Conservation (phyloP, 2,329 filamentous ascomycete genomes). For the Eutypella sp. region DNA sequence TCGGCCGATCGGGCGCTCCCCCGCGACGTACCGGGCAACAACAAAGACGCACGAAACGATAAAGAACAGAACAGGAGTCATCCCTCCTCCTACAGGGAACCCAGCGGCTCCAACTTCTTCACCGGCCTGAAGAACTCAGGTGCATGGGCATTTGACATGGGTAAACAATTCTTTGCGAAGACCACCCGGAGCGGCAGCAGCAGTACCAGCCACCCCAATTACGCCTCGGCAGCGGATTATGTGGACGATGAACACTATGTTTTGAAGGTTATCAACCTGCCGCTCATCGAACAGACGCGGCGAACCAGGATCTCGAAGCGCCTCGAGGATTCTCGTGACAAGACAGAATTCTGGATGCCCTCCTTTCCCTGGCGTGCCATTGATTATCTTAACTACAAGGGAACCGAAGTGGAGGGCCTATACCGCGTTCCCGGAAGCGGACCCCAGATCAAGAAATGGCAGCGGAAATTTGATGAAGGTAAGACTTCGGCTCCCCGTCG, state of each 20-base stretch:
- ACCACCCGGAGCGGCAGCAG: conserved; percentile 67
- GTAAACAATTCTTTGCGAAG: conserved; percentile 80
- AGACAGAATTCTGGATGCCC: conserved; percentile 99
- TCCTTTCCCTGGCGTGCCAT: conserved; percentile 93
- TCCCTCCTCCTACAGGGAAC: conserved; percentile 54
- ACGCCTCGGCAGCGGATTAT: conserved; percentile 45
- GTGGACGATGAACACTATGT: conserved; percentile 81
- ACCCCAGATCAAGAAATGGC: conserved; percentile 88
- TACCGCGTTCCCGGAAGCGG: conserved; percentile 90
- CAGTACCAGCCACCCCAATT: conserved; percentile 36
- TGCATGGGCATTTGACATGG: conserved; percentile 72
- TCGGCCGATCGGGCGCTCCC: conserved; percentile 61
- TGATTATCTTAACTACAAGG: conserved; percentile 92
- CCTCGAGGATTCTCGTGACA: conserved; percentile 81
- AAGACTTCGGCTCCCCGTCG: conserved; percentile 20
- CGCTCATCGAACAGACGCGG: conserved; percentile 84
- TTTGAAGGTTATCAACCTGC: conserved; percentile 78
- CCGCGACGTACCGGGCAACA: conserved; percentile 38
- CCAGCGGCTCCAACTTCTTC: conserved; percentile 60
- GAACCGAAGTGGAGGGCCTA: conserved; percentile 86
- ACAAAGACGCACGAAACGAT: conserved; percentile 41
- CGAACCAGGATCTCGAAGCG: conserved; percentile 85
- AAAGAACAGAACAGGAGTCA: conserved; percentile 43
- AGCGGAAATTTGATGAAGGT: conserved; percentile 85
- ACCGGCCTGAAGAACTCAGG: conserved; percentile 69